phyloP scores from a whole-genome alignment of 2,329 filamentous ascomycete genomes.

The Hymenoscyphus infarciens region DNA sequence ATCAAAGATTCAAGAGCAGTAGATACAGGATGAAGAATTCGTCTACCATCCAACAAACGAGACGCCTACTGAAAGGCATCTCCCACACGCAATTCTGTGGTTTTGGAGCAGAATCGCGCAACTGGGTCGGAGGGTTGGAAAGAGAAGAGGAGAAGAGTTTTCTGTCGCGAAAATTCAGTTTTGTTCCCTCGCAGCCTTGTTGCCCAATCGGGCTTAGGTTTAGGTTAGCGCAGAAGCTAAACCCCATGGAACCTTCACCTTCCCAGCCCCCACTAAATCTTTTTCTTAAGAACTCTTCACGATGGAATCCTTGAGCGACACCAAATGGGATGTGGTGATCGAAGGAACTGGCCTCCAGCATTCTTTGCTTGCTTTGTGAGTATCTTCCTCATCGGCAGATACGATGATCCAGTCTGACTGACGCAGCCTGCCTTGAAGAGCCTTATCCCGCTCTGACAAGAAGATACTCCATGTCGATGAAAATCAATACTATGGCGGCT shows the following conservation, averaged over 20 bases:
- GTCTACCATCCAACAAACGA: constrained; percentile 60
- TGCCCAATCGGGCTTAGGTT: constrained; percentile 18
- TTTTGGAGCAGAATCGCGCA: constrained; percentile 33
- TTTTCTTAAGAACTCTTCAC: constrained; percentile 17
- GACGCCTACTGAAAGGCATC: constrained; percentile 54
- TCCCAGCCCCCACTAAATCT: neutral
- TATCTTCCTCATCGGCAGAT: constrained; percentile 16
- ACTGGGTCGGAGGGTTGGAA: constrained; percentile 40
- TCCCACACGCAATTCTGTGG: constrained; percentile 37
- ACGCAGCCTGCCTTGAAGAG: constrained; percentile 65
- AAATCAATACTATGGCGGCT: constrained; percentile 83
- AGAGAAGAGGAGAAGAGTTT: constrained; percentile 30
- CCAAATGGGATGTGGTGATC: constrained; percentile 76
- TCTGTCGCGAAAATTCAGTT: constrained; percentile 16
- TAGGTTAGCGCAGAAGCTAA: constrained; percentile 16
- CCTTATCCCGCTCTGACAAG: constrained; percentile 87
- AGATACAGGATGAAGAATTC: constrained; percentile 73
- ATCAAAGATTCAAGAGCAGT: constrained; percentile 72
- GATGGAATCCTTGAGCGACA: constrained; percentile 74
- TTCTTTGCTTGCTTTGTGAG: constrained; percentile 75
- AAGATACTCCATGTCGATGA: constrained; percentile 86
- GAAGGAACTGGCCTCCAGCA: constrained; percentile 74
- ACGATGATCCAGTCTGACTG: constrained; percentile 61
- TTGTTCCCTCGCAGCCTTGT: constrained; percentile 4
- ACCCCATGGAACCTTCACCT: neutral